Percentiles rank a stretch among this genome's conserved stretches.
These are phyloP conservation scores for Boletus insuetus DNA, from an alignment of 768 basidiomycete species.

Conservation along the genomic window DNA sequence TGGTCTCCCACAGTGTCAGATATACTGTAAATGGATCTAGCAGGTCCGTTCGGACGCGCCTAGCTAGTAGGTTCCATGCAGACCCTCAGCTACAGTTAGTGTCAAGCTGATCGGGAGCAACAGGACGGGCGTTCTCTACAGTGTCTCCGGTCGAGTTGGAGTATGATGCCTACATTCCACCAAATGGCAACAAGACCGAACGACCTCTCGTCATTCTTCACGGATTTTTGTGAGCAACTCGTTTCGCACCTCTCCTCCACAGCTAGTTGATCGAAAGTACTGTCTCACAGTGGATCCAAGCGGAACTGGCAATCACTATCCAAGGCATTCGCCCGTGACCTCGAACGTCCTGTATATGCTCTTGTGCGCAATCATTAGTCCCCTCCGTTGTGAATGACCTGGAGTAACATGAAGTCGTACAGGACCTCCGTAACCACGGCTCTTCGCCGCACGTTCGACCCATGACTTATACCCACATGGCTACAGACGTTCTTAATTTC, in stretches of 20 bases:
- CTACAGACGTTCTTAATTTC: conserved; percentile 71
- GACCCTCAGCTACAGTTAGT: neutral
- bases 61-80: conserved; percentile 2
- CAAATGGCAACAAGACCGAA: conserved; percentile 30
- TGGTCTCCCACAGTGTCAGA: neutral
- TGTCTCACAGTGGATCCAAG: conserved; percentile 66
- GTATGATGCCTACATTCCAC: conserved; percentile 33
- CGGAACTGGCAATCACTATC: conserved; percentile 86
- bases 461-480: conserved; percentile 80
- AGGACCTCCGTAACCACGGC: conserved; percentile 93
- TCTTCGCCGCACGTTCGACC: conserved; percentile 70
- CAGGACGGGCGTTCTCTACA: conserved; percentile 21
- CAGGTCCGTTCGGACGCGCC: neutral
- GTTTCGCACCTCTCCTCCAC: neutral
- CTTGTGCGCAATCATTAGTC: conserved; percentile 43
- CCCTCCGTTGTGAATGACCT: neutral
- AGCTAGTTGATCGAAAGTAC: neutral
- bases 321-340: conserved; percentile 65
- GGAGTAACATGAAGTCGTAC: neutral
- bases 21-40: neutral
- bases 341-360: conserved; percentile 68
- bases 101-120: conserved; percentile 7
- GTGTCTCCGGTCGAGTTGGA: conserved; percentile 27
- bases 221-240: conserved; percentile 54
- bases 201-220: conserved; percentile 57